A percentile compares a stretch with the other conserved stretches of the same genome.
Conservation (phyloP, 1,284 basidiomycete genomes). For the Apiotrichum akiyoshidainum region DNA sequence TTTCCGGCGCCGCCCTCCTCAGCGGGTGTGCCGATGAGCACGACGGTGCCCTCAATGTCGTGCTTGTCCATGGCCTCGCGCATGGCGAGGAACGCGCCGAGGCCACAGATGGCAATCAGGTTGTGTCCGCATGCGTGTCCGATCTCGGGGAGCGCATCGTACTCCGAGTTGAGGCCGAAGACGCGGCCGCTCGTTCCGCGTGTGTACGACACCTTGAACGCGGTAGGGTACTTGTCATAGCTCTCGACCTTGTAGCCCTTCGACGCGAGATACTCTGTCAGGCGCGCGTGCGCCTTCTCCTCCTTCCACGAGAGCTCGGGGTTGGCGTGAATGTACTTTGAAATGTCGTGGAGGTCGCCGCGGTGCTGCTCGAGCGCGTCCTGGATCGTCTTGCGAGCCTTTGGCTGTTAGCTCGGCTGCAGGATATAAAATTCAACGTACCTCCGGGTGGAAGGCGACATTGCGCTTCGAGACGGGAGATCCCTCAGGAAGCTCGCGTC, state of each 20-base stretch:
- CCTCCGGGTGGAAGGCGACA: too few relatives aligned
- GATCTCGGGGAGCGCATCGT: slow-evolving; percentile 51
- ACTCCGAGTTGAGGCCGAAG: slow-evolving; percentile 69
- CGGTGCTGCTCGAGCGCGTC: slow-evolving; percentile 9
- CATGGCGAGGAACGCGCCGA: slow-evolving; percentile 69
- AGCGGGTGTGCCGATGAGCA: slow-evolving; percentile 81
- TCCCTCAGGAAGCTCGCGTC: too few relatives aligned
- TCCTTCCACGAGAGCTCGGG: slow-evolving; percentile 44
- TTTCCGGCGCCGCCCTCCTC: slow-evolving; percentile 80
- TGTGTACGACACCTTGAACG: slow-evolving; percentile 63
- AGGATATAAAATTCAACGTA: too few relatives aligned
- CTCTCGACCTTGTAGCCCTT: slow-evolving; percentile 36
- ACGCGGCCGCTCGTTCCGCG: slow-evolving; percentile 61
- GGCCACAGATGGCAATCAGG: slow-evolving; percentile 75
- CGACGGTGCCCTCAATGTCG: slow-evolving; percentile 65
- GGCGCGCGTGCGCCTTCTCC: slow-evolving; percentile 28
- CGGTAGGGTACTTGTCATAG: slow-evolving; percentile 53
- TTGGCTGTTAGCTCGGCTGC: neutral
- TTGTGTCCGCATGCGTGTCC: slow-evolving; percentile 84
- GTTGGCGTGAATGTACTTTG: slow-evolving; percentile 41
- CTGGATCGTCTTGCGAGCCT: slow-evolving; percentile 18
- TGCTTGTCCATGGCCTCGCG: slow-evolving; percentile 65
- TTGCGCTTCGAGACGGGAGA: too few relatives aligned
- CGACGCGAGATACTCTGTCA: slow-evolving; percentile 31
- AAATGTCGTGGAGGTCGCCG: slow-evolving; percentile 39